Conservation (phyloP, 495 filamentous ascomycete species). For the Hypoxylon fuscum region DNA sequence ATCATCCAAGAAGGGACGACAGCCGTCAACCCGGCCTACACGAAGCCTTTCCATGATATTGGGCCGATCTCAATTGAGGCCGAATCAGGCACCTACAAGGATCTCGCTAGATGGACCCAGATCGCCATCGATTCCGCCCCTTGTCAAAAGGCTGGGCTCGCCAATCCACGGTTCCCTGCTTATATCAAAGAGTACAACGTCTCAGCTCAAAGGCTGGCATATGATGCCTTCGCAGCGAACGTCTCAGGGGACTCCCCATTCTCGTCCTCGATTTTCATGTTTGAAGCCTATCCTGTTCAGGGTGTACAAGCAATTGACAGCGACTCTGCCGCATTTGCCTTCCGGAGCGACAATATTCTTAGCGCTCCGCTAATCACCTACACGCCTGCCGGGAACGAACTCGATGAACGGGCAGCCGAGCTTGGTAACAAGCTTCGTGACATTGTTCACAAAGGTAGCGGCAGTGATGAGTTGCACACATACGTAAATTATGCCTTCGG, state of each 20-base stretch:
- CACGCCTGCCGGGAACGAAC: conserved; percentile 47
- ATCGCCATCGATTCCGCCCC: conserved; percentile 48
- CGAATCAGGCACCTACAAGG: conserved; percentile 51
- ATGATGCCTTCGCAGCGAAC: conserved; percentile 49
- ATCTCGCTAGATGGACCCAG: conserved; percentile 55
- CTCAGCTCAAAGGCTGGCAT: conserved; percentile 52
- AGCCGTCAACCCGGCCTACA: conserved; percentile 52
- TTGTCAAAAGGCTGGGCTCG: conserved; percentile 57
- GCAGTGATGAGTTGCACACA: conserved; percentile 28
- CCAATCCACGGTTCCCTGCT: conserved; percentile 62
- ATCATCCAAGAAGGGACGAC: conserved; percentile 61
- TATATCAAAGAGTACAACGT: conserved; percentile 57
- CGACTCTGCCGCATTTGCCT: conserved; percentile 44
- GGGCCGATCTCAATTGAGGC: conserved; percentile 50
- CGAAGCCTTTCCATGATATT: conserved; percentile 55
- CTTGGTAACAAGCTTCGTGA: conserved; percentile 54
- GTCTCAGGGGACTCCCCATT: conserved; percentile 45
- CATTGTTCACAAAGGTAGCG: conserved; percentile 38
- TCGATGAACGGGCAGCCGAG: conserved; percentile 41
- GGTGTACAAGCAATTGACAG: conserved; percentile 52
- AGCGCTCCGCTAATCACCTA: conserved; percentile 52
- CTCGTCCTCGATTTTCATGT: conserved; percentile 50
- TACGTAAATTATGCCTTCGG: conserved; percentile 66
- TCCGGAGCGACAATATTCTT: conserved; percentile 55
- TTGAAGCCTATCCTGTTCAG: conserved; percentile 61